Conservation (phyloP, 2,329 filamentous ascomycete genomes). For the Stemphylium beticola region DNA sequence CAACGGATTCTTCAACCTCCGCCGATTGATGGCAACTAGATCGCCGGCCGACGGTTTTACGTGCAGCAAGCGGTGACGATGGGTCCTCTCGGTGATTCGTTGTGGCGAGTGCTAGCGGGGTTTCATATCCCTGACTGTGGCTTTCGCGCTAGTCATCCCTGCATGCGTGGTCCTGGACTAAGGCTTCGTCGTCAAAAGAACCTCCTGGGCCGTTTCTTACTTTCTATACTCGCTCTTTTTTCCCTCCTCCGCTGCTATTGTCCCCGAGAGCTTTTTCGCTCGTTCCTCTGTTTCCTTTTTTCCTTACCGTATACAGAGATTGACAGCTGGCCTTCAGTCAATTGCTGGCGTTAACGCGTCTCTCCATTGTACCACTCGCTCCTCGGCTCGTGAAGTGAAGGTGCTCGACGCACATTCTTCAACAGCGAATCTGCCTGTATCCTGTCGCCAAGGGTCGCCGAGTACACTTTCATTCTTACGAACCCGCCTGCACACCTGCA, state of each 20-base stretch:
- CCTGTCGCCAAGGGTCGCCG: background rate
- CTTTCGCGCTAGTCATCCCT: slow-evolving; percentile 29
- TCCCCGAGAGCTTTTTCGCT: slow-evolving; percentile 28
- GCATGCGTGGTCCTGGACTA: slow-evolving; percentile 16
- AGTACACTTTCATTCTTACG: slow-evolving; percentile 9
- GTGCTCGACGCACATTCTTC: slow-evolving; percentile 46
- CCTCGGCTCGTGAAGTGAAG: slow-evolving; percentile 17
- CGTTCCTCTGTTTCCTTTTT: slow-evolving; percentile 27
- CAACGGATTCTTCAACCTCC: background rate
- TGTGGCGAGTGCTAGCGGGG: slow-evolving; percentile 21
- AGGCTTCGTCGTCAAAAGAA: slow-evolving; percentile 17
- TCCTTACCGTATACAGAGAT: slow-evolving; percentile 19
- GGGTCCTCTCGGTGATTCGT: slow-evolving; percentile 28
- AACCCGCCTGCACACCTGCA: slow-evolving; percentile 15
- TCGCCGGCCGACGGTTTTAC: slow-evolving; percentile 7
- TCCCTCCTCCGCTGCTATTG: slow-evolving; percentile 17
- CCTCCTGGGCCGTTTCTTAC: slow-evolving; percentile 15
- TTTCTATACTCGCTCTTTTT: slow-evolving; percentile 18
- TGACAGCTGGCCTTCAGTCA: slow-evolving; percentile 43
- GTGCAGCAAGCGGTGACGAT: slow-evolving; percentile 13
- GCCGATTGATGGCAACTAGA: slow-evolving; percentile 8
- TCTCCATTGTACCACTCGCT: slow-evolving; percentile 21
- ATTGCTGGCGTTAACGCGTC: slow-evolving; percentile 30
- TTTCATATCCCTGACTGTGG: slow-evolving; percentile 29
- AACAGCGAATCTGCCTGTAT: slow-evolving; percentile 15